These are phyloP conservation scores for Elongisporangium prolatum DNA, from an alignment of 352 stramenopile species.

Conservation along the genomic window DNA sequence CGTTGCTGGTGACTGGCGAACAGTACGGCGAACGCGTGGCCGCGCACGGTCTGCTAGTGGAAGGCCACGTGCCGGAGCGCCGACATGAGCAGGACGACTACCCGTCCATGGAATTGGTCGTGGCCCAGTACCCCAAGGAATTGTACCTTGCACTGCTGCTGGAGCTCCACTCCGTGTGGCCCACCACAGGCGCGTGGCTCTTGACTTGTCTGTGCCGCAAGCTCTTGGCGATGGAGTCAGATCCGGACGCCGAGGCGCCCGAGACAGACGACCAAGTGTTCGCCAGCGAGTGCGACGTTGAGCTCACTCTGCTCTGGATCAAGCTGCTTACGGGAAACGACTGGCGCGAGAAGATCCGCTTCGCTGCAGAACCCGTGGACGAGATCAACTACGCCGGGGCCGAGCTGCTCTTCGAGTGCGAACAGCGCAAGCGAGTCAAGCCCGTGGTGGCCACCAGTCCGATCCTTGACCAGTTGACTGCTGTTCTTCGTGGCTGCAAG, in stretches of 20 bases:
- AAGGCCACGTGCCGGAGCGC: slow-evolving; percentile 6
- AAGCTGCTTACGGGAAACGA: slow-evolving; percentile 61
- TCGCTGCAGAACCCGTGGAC: slow-evolving; percentile 48
- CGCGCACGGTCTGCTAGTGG: slow-evolving; percentile 29
- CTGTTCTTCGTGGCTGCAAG: slow-evolving; percentile 37
- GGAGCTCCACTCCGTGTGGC: slow-evolving; percentile 49
- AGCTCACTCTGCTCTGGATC: slow-evolving; percentile 47
- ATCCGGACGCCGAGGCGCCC: slow-evolving; percentile 8
- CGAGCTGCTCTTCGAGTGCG: slow-evolving; percentile 37
- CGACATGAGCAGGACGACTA: slow-evolving; percentile 10
- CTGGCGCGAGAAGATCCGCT: slow-evolving; percentile 61
- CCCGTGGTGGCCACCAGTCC: slow-evolving; percentile 2
- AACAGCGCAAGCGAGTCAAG: slow-evolving; percentile 16
- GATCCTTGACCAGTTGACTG: slow-evolving; percentile 31
- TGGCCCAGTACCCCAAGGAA: slow-evolving; percentile 24
- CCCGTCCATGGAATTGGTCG: slow-evolving; percentile 2
- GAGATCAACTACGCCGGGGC: slow-evolving; percentile 56
- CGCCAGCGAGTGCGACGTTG: slow-evolving; percentile 16
- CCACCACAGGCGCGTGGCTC: slow-evolving; percentile 43
- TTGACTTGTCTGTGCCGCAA: slow-evolving; percentile 46
- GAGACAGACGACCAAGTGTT: slow-evolving; percentile 5
- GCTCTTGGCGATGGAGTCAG: slow-evolving; percentile 22
- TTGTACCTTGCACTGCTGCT: slow-evolving; percentile 34
- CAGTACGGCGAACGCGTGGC: slow-evolving; percentile 49
- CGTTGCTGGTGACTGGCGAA: slow-evolving; percentile 53